Percentiles rank a stretch among this genome's conserved stretches.
Evolutionary conservation across 2,329 filamentous ascomycete genomes (phyloP).

Genomic region (Fusarium fujikuroi): DNA sequence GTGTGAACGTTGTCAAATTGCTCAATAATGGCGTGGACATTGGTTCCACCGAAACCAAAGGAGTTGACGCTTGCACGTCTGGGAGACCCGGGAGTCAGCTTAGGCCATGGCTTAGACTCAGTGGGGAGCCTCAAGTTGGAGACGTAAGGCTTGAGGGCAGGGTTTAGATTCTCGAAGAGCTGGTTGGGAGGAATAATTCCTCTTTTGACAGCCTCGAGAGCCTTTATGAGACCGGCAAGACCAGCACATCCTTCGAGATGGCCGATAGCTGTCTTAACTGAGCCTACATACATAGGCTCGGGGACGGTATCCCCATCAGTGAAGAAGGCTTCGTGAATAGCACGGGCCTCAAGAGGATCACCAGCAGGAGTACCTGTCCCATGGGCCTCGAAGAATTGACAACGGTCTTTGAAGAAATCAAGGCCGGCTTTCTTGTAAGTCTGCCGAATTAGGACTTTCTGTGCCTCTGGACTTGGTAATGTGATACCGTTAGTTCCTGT

Average conservation of each 20-base stretch:
- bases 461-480: background rate
- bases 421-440: background rate
- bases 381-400: background rate
- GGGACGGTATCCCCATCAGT: background rate
- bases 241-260: slow-evolving; percentile 7
- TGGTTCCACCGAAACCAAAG: slow-evolving; percentile 3
- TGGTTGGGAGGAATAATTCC: background rate
- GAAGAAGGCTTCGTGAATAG: background rate
- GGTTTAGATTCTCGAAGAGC: background rate
- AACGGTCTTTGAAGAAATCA: background rate
- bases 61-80: slow-evolving; percentile 5
- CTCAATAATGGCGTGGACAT: background rate
- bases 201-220: background rate
- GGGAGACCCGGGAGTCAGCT: background rate
- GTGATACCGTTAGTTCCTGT: slow-evolving; percentile 1
- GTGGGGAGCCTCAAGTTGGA: background rate
- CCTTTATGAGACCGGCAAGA: slow-evolving; percentile 1
- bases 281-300: slow-evolving; percentile 2
- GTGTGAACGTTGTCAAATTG: background rate
- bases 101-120: background rate
- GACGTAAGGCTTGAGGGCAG: background rate
- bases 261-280: background rate
- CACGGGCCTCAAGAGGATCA: background rate
- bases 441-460: background rate
- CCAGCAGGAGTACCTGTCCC: slow-evolving; percentile 3